Evolutionary conservation across 331 rosid species (phyloP).

Genomic region (Pyracantha coccinea): DNA sequence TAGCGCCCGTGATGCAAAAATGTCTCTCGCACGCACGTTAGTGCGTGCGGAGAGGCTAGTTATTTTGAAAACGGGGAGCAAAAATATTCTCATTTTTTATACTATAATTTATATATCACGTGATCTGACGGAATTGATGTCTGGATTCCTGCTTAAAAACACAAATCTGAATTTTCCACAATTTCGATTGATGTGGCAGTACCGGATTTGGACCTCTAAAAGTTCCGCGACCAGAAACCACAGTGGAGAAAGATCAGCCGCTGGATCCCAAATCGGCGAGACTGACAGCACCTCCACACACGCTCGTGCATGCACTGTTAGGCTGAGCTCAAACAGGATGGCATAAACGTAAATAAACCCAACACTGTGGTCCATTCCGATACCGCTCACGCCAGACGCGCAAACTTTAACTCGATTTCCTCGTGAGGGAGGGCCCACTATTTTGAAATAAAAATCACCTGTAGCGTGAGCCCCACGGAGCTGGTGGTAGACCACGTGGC

Average conservation of each 20-base stretch:
- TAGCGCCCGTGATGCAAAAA: no score
- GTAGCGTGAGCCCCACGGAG: neutral
- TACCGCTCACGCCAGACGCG: neutral
- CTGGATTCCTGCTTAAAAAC: no score
- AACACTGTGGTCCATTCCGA: neutral
- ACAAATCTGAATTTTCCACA: neutral
- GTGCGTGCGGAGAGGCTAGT: no score
- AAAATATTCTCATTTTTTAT: no score
- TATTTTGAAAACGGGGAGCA: rapidly evolving
- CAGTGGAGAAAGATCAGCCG: neutral
- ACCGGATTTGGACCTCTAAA: no score
- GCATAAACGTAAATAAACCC: neutral
- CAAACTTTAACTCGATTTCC: neutral
- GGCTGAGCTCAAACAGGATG: neutral
- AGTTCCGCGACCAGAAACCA: neutral
- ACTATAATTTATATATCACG: no score
- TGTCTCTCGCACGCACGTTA: no score
- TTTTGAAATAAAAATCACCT: neutral
- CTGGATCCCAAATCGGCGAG: neutral
- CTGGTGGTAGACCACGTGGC: slow-evolving; percentile 33
- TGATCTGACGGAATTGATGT: no score
- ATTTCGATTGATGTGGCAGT: neutral
- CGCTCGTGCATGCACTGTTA: neutral
- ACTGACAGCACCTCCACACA: neutral
- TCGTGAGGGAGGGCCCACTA: neutral